phyloP scores from a whole-genome alignment of 2,329 filamentous ascomycete genomes.

The Daldinia sp. region DNA sequence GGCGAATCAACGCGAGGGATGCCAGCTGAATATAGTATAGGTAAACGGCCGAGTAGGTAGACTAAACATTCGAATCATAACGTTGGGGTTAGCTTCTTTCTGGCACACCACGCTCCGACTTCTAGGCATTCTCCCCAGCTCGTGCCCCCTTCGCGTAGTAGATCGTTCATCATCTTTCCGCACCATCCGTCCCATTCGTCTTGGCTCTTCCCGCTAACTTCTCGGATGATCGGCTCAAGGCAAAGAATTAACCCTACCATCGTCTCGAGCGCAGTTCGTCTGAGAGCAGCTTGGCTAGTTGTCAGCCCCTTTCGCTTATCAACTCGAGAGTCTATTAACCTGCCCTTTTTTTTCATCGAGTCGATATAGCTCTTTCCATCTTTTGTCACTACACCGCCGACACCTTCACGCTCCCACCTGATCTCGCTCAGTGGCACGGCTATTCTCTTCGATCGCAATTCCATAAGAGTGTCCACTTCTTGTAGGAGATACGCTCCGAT shows the following conservation, averaged over 20 bases:
- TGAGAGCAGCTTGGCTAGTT: constrained; percentile 77
- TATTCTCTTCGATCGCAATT: constrained; percentile 79
- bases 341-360: constrained; percentile 62
- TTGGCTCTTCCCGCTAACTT: constrained; percentile 85
- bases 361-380: constrained; percentile 71
- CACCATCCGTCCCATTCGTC: constrained; percentile 95
- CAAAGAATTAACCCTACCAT: constrained; percentile 87
- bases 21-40: constrained; percentile 26
- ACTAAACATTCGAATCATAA: constrained; percentile 28
- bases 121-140: constrained; percentile 88
- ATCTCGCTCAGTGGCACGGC: constrained; percentile 89
- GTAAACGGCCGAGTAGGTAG: constrained; percentile 27
- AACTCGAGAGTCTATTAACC: constrained; percentile 50
- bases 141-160: constrained; percentile 82
- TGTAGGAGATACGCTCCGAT: constrained; percentile 83
- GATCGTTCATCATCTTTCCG: constrained; percentile 85
- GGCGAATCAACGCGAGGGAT: constrained; percentile 30
- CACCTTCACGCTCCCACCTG: constrained; percentile 85
- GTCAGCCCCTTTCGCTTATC: constrained; percentile 65
- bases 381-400: constrained; percentile 71
- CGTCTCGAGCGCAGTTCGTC: constrained; percentile 83
- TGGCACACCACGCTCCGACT: constrained; percentile 89
- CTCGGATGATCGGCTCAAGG: constrained; percentile 83
- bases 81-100: constrained; percentile 66
- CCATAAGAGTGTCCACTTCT: constrained; percentile 77